Base-by-base conservation (phyloP, 345 rosid genomes). In the Gossypium stocksii region DNA sequence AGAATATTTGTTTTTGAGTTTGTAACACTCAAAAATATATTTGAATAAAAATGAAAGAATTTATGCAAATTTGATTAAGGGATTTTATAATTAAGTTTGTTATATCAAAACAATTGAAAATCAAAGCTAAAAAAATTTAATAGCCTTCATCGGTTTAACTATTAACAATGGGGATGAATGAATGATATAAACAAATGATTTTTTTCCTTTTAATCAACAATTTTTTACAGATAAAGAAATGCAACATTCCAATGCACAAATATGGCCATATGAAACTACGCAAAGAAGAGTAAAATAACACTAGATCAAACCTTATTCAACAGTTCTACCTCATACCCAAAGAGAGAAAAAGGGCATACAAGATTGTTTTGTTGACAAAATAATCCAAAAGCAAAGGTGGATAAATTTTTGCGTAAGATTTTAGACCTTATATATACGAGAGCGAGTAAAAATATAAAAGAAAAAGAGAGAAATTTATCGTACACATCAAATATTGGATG, bases 301-400 rank as follows among this genome's bases (percentile, higher is more conserved):
- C 53, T 43, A 20, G 66, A 66, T 74, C 75, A 74, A 74, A 70
- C 81, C 79, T 81, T 81, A 75, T 73, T 80, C 74, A 81, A 74
- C 73, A 77, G 71, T 74, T 79, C 79, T 81, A 76, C 70, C 77
- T 80, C 82, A 74, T 80, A 77, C 76, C 16, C n/a, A 11, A 11
- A 49, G 2, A 38, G 9, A 25, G 12, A 19, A 25, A 29, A n/a
- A 70, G 22, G 49, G 60, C 58, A 67, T 66, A 61, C 16, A 57
- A 60, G 41, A 65, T 71, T 25, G 17, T 73, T 73, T 77, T 66
- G 65, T 62, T 66, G 76, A 76, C 79, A 80, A 74, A 76, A 29
- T 78, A 67, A 45, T 56, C 68, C 45, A 76, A 77, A 80, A 56
- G 66, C 60, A 72, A 75, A 34, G 57, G 20, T 73, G 74, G 67